Evolutionary conservation across 2,329 filamentous ascomycete genomes (phyloP).

Genomic region (Diaporthe destruens): DNA sequence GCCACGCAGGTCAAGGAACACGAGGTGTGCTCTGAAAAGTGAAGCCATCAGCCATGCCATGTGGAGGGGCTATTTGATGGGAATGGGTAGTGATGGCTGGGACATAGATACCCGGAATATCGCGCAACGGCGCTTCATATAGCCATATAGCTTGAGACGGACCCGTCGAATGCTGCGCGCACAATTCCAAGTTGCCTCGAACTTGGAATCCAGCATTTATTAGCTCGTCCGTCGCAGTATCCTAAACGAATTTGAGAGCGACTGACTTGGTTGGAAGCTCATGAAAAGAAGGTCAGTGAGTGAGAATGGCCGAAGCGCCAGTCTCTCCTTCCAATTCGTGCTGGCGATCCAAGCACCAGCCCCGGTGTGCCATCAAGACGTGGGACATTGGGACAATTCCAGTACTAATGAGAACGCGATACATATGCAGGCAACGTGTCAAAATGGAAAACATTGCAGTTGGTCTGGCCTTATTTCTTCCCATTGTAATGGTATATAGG

Average conservation of each 20-base stretch:
- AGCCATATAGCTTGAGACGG: too few relatives aligned
- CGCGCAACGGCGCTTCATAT: neutral
- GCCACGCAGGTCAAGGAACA: neutral
- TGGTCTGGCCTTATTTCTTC: neutral
- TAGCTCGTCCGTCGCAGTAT: too few relatives aligned
- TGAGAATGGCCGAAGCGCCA: too few relatives aligned
- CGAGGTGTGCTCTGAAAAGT: neutral
- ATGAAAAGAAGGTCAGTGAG: too few relatives aligned
- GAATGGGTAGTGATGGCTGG: neutral
- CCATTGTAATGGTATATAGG: constrained; percentile 1
- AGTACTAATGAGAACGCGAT: neutral
- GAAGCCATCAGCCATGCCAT: neutral
- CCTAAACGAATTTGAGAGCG: too few relatives aligned
- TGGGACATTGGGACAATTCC: neutral
- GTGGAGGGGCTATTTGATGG: neutral
- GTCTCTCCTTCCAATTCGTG: too few relatives aligned
- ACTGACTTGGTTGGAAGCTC: too few relatives aligned
- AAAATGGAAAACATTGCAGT: neutral
- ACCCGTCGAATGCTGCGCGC: too few relatives aligned
- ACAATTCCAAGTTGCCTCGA: too few relatives aligned
- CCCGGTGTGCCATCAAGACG: too few relatives aligned
- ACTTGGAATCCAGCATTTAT: too few relatives aligned
- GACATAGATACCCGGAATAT: constrained; percentile 17
- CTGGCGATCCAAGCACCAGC: too few relatives aligned
- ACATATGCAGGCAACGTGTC: neutral